These are phyloP conservation scores for Verticillium isaacii DNA, from an alignment of 2,329 filamentous ascomycete genomes.

Conservation along the genomic window DNA sequence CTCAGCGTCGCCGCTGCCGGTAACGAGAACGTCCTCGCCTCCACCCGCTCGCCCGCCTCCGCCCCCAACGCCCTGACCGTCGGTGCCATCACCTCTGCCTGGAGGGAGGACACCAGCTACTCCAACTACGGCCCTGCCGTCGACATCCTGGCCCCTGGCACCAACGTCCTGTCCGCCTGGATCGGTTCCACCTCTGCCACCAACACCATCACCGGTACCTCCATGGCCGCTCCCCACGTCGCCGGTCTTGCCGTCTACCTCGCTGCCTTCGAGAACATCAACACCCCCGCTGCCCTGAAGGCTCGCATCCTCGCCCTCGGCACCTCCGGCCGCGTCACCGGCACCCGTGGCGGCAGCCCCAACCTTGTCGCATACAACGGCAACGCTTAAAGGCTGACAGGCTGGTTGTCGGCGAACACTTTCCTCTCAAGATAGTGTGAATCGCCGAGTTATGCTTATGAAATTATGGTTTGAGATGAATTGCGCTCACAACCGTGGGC, in stretches of 20 bases:
- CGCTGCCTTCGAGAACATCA: conserved; percentile 26
- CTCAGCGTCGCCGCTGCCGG: conserved; percentile 51
- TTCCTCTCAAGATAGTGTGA: background rate
- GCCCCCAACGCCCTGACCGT: conserved; percentile 45
- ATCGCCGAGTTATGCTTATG: background rate
- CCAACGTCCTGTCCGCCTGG: conserved; percentile 40
- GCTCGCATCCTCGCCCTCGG: conserved; percentile 37
- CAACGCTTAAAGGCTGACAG: background rate
- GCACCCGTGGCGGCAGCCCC: conserved; percentile 35
- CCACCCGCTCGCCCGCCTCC: conserved; percentile 41
- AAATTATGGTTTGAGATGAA: background rate
- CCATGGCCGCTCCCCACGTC: conserved; percentile 17
- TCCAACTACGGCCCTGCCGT: conserved; percentile 43
- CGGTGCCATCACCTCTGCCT: conserved; percentile 37
- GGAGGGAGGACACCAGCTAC: conserved; percentile 33
- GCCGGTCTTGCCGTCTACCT: conserved; percentile 16
- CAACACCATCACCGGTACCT: conserved; percentile 42
- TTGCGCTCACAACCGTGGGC: background rate
- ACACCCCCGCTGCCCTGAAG: conserved; percentile 40
- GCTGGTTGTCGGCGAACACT: background rate
- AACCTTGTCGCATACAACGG: conserved; percentile 56
- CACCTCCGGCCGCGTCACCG: conserved; percentile 33
- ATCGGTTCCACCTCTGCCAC: conserved; percentile 49
- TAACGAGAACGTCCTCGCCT: conserved; percentile 34
- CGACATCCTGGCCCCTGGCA: conserved; percentile 48